phyloP scores from a whole-genome alignment of 2,329 filamentous ascomycete species.

The Diplodia intermedia region DNA sequence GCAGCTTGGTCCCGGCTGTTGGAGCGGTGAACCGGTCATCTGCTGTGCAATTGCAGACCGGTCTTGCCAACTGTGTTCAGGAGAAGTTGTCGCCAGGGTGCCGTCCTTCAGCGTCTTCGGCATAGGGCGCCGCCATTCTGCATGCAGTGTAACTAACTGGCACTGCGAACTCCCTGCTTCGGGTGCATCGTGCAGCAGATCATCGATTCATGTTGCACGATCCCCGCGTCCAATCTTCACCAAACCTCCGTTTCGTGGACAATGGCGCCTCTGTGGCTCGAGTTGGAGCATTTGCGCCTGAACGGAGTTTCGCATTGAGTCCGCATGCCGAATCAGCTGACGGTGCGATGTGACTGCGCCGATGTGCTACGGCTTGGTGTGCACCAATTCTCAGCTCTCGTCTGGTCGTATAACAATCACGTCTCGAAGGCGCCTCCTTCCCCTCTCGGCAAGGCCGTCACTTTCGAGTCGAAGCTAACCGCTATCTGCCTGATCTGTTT shows the following conservation, averaged over 20 bases:
- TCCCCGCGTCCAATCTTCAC: slow-evolving; percentile 2
- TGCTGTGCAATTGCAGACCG: background rate
- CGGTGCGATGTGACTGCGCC: background rate
- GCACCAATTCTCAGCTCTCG: slow-evolving; percentile 12
- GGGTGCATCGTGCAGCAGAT: slow-evolving; percentile 15
- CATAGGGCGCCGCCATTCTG: background rate
- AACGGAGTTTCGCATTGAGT: slow-evolving; percentile 1
- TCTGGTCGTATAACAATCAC: background rate
- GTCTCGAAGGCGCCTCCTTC: slow-evolving; percentile 1
- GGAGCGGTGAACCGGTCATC: slow-evolving; percentile 8
- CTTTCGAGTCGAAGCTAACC: background rate
- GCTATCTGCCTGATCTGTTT: slow-evolving; percentile 1
- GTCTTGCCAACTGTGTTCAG: background rate
- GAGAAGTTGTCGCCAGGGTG: background rate
- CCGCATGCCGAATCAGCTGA: background rate
- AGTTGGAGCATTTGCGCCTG: background rate
- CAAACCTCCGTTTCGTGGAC: too few species aligned
- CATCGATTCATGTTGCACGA: background rate
- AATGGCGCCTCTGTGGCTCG: background rate
- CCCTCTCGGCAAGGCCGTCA: background rate
- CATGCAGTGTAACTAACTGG: background rate
- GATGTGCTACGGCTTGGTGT: background rate
- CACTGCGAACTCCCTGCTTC: slow-evolving; percentile 1
- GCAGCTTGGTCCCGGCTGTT: background rate
- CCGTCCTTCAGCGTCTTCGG: background rate